These are phyloP conservation scores for Stephanodiscus triporus DNA, from an alignment of 108 stramenopile genomes.

Conservation along the genomic window DNA sequence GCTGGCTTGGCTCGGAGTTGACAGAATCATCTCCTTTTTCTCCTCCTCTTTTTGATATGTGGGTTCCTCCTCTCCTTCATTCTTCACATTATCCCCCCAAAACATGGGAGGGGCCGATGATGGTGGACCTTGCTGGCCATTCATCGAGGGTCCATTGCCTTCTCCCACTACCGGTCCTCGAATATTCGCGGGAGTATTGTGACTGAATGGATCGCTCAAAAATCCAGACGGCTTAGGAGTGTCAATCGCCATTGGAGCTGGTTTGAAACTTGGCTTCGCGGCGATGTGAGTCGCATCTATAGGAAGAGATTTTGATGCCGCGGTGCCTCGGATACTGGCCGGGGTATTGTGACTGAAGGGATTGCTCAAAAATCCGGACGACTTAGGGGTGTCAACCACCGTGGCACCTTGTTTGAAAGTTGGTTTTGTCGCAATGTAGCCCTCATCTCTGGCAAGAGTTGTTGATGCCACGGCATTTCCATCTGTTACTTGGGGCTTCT, in stretches of 20 bases:
- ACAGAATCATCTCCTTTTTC: constrained; percentile 22
- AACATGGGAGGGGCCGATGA: constrained; percentile 36
- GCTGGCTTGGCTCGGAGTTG: constrained; percentile 23
- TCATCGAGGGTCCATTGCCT: neutral
- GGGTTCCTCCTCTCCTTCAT: constrained; percentile 6
- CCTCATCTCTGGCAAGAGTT: neutral
- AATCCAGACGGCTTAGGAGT: neutral
- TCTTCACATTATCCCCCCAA: constrained; percentile 10
- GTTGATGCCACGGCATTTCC: neutral
- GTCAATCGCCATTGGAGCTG: neutral
- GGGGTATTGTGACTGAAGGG: neutral
- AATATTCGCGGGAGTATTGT: neutral
- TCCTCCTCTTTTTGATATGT: constrained; percentile 6
- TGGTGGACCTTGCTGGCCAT: constrained; percentile 19
- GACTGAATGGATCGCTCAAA: neutral
- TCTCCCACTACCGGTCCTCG: neutral
- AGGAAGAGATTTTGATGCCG: neutral
- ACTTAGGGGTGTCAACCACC: neutral
- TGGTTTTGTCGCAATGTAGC: neutral
- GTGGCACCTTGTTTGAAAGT: neutral
- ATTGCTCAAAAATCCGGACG: neutral
- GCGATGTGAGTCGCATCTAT: neutral
- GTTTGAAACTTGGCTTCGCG: neutral
- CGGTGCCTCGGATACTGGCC: neutral
- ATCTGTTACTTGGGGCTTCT: constrained; percentile 1